A percentile compares a stretch with the other conserved stretches of the same genome.
Conservation (phyloP, 495 filamentous ascomycete genomes). For the Talaromyces stipitatus region DNA sequence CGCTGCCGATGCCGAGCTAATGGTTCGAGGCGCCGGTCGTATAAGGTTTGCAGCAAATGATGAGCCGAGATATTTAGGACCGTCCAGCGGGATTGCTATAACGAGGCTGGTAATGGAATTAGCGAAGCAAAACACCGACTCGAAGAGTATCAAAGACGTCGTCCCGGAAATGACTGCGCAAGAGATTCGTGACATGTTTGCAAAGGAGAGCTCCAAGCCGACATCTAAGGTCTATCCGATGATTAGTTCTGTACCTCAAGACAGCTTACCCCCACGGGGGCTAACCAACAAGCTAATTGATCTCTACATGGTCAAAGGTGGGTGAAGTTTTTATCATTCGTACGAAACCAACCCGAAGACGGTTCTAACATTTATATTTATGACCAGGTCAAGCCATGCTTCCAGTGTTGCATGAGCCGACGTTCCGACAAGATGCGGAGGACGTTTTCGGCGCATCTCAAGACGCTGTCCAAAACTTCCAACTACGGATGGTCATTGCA, state of each 20-base stretch:
- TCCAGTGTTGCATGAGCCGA: conserved; percentile 76
- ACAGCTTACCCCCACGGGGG: conserved; percentile 55
- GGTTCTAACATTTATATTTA: not conserved
- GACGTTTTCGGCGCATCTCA: conserved; percentile 68
- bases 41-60: conserved; percentile 75
- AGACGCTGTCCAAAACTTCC: conserved; percentile 78
- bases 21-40: conserved; percentile 73
- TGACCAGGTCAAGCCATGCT: conserved; percentile 71
- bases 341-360: not conserved
- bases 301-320: conserved; percentile 75
- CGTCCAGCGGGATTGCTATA: conserved; percentile 90
- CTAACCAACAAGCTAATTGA: conserved; percentile 68
- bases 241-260: conserved; percentile 65
- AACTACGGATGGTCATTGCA: conserved; percentile 80
- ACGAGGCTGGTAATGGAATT: conserved; percentile 90
- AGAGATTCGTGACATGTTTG: conserved; percentile 49
- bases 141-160: conserved; percentile 79
- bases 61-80: conserved; percentile 80
- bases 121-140: conserved; percentile 78
- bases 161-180: conserved; percentile 61
- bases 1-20: conserved; percentile 63
- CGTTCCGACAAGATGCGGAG: conserved; percentile 66
- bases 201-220: conserved; percentile 49
- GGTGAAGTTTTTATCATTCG: conserved; percentile 12
- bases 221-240: conserved; percentile 69